Base-by-base conservation (phyloP, 164 flowering plant genomes). In the Cinnamomum chago region DNA sequence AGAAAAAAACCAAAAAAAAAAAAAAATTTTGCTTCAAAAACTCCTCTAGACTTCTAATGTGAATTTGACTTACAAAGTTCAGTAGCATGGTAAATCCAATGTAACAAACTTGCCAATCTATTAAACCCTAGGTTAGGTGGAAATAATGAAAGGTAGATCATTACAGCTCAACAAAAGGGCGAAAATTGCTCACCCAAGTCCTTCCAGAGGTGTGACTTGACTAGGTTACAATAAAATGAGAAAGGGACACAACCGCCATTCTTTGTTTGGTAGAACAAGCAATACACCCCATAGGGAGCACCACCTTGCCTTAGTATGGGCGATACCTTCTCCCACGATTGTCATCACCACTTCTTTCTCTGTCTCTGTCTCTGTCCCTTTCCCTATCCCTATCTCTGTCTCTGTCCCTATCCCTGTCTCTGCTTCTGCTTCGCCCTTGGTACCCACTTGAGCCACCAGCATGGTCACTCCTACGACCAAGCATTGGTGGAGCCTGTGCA, bases 281-380 rank as follows among this genome's bases (percentile, higher is more conserved):
- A 12, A 14, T 17, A 7, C 33, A 18, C 9, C 33, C 12, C 7
- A 14, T 25, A 14, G 12, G 27, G 28, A 65, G 15, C 67, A 25
- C 67, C 64, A 13, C 24, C 67, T 67, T 30, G 28, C 23, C 47
- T 5, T 33, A 95, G 73, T 95, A 93, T 11, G 99, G 98, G 30
- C 92, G 87, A 74, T 89, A 93, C 73, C 99, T 88, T 76, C 97
- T 83, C 73, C 81, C 76, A 27, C 94, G 91, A 75, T 73, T 82
- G 58, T 86, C 84, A 75, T 88, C 93, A 73, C 88, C 86, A 69
- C 85, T 70, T 13, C 78, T 62, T 13, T 64, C 66, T 62, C 72
- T 67, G 52, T 83, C 77, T 70, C 90, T 84, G 27, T 83, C 87
- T 70, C 89, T 12, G 60, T 55, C 60, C 0, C 60, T 55, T 0